Conservation (phyloP, 495 filamentous ascomycete genomes). For the Wilcoxina mikolae region DNA sequence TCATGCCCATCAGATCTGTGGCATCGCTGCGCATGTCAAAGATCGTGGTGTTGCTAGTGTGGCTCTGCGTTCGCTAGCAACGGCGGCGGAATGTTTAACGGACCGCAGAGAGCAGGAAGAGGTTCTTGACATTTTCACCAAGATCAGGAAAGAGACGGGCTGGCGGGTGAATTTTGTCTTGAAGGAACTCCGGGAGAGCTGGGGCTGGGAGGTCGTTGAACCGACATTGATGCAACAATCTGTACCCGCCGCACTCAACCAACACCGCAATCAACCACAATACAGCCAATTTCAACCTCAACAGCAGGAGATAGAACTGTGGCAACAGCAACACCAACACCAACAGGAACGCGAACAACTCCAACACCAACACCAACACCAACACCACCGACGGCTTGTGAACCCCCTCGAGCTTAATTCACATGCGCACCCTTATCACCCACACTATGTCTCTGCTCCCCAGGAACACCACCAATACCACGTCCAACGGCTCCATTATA, state of each 20-base stretch:
- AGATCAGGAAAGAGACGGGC: constrained; percentile 59
- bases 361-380: constrained; percentile 11
- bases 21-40: constrained; percentile 70
- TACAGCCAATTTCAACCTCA: background rate
- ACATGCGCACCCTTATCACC: constrained; percentile 24
- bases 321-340: constrained; percentile 5
- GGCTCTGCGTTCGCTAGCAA: constrained; percentile 59
- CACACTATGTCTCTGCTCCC: constrained; percentile 13
- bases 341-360: background rate
- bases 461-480: constrained; percentile 1
- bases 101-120: constrained; percentile 64
- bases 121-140: constrained; percentile 59
- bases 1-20: constrained; percentile 71
- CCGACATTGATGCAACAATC: constrained; percentile 23
- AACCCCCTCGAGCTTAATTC: constrained; percentile 22
- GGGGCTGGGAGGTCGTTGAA: constrained; percentile 52
- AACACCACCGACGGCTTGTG: constrained; percentile 18
- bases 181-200: constrained; percentile 53
- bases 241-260: constrained; percentile 12
- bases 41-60: constrained; percentile 65
- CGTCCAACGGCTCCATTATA: background rate
- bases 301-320: background rate
- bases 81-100: constrained; percentile 61
- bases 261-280: constrained; percentile 14
- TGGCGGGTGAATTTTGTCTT: constrained; percentile 59